Base-by-base conservation (phyloP, 1,139 yeast genomes). In the Kodamaea sp. region DNA sequence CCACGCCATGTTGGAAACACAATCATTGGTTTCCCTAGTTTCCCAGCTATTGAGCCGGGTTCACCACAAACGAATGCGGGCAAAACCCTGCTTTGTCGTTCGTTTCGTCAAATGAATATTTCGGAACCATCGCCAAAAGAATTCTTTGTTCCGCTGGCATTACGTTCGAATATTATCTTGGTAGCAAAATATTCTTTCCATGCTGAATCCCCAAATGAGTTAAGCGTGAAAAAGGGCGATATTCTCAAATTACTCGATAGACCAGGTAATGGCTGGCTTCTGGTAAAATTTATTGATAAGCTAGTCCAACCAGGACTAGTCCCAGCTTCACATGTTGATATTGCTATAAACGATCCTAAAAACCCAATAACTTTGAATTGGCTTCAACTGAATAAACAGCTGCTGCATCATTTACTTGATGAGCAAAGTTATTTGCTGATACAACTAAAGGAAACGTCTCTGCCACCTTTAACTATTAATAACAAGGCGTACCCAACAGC, bases 301-400 rank as follows among this genome's bases (percentile, higher is more conserved):
- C 45, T 70, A 28, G 46, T 49, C 8, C 45, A 49, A 5, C 70
- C 71, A 2, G 76, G 75, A 0, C 47, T 70, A 29, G 63, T 70
- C 4, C 76, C 75, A 4, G 71, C 74, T 2, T 53, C 58, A 26
- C 70, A 69, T 45, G 71, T 67, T n/a, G 74, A 68, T 41, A 70
- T 70, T 33, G 74, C 71, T n/a, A 59, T 68, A 23, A 70, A 70
- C 44, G 75, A 70, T 48, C 47, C 58, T 8, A 46, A 52, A 8
- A 59, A 65, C 39, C 75, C 75, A 7, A 52, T 70, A 12, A 63
- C 70, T 4, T 47, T 64, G 31, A 50, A 49, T 34, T 70, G 75
- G 75, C 54, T 70, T 20, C 61, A 59, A 34, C 37, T 28, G 38
- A 23, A 29, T 7, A 36, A 39, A 24, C 42, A 32, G 29, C 20